These are phyloP conservation scores for Pyrenochaeta sp. DNA, from an alignment of 2,329 filamentous ascomycete genomes.

Conservation along the genomic window DNA sequence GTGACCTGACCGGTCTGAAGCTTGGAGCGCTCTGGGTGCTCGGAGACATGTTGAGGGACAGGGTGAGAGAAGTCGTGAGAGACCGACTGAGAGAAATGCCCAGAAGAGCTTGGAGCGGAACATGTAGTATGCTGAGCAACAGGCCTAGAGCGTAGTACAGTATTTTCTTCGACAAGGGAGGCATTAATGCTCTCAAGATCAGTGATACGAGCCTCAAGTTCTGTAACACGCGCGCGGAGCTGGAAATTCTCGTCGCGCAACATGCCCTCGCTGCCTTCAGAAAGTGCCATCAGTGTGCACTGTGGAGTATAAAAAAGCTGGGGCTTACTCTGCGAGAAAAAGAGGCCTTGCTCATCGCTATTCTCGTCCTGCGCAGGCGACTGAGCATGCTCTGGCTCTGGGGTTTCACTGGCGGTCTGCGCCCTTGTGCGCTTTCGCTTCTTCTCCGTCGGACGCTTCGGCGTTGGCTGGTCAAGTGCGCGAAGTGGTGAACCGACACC, in stretches of 20 bases:
- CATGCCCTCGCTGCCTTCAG: constrained; percentile 1
- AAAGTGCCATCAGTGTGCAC: constrained; percentile 1
- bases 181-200: constrained; percentile 7
- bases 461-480: constrained; percentile 17
- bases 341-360: constrained; percentile 24
- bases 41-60: not conserved
- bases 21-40: not conserved
- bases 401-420: constrained; percentile 12
- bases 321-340: constrained; percentile 32
- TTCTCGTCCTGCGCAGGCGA: constrained; percentile 18
- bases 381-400: constrained; percentile 11
- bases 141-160: not conserved
- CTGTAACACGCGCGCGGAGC: constrained; percentile 9
- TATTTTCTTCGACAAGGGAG: constrained; percentile 7
- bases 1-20: not conserved
- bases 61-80: not conserved
- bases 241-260: constrained; percentile 16
- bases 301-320: constrained; percentile 7
- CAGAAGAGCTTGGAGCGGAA: not conserved
- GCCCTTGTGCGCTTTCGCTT: constrained; percentile 19
- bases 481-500: constrained; percentile 26
- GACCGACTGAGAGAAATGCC: not conserved
- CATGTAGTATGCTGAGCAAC: not conserved
- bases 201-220: constrained; percentile 10
- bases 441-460: not conserved